Conservation (phyloP, 1,284 basidiomycete species). For the Apiotrichum montevideense region DNA sequence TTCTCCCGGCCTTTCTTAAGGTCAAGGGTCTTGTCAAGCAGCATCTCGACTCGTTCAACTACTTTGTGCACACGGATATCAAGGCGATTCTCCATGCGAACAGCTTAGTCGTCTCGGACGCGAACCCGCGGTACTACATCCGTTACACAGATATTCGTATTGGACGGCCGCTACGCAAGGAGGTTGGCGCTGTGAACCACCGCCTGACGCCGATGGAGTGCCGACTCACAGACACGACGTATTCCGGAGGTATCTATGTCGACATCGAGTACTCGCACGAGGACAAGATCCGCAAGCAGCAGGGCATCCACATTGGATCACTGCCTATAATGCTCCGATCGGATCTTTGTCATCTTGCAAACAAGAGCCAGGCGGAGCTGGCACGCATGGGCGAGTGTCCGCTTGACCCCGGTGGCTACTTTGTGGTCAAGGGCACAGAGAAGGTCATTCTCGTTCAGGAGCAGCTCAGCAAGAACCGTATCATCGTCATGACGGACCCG, state of each 20-base stretch:
- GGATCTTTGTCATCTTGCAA: constrained; percentile 85
- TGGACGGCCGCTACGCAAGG: constrained; percentile 81
- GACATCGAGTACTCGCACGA: constrained; percentile 94
- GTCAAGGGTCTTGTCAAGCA: constrained; percentile 99
- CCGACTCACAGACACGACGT: constrained; percentile 90
- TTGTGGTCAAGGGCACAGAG: constrained; percentile 98
- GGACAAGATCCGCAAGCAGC: constrained; percentile 73
- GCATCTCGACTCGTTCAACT: constrained; percentile 99
- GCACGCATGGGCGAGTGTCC: constrained; percentile 95
- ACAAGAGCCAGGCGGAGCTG: constrained; percentile 69
- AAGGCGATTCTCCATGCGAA: constrained; percentile 95
- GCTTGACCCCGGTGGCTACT: constrained; percentile 96
- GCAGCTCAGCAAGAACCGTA: constrained; percentile 97
- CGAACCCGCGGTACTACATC: constrained; percentile 95
- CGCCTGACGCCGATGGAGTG: constrained; percentile 96
- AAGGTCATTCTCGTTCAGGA: constrained; percentile 99
- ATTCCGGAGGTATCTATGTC: constrained; percentile 88
- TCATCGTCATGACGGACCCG: constrained; percentile 91
- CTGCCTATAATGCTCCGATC: constrained; percentile 96
- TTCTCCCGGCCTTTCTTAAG: constrained; percentile 88
- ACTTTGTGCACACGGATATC: constrained; percentile 95
- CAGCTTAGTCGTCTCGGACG: constrained; percentile 87
- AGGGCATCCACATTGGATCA: constrained; percentile 83
- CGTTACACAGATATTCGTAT: constrained; percentile 95
- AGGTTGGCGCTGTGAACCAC: constrained; percentile 57